Evolutionary conservation across 2,329 filamentous ascomycete genomes (phyloP).

Genomic region (Mollisiaceae sp.): DNA sequence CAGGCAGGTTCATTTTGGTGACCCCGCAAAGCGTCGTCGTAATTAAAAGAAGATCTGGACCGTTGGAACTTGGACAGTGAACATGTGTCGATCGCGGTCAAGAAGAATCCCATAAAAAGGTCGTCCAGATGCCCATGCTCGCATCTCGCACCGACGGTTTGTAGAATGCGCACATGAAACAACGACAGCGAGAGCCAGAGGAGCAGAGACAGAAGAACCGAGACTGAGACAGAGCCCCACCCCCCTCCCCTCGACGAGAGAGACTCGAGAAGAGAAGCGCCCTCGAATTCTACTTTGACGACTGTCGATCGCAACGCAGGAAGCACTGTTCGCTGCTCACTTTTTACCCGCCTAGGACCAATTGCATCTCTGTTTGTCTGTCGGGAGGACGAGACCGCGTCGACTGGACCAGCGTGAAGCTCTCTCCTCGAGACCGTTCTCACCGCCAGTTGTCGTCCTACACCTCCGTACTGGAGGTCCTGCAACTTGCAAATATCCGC

Average conservation of each 20-base stretch:
- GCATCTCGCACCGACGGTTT: not conserved
- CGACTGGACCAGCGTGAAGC: not conserved
- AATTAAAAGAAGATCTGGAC: not conserved
- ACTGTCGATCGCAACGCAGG: not conserved
- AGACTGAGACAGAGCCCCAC: no score
- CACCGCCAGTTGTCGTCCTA: not conserved
- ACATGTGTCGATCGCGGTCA: not conserved
- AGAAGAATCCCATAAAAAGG: conserved; percentile 4
- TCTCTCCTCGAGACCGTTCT: not conserved
- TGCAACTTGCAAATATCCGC: no score
- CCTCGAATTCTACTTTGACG: not conserved
- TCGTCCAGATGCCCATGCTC: not conserved
- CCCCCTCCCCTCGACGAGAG: not conserved
- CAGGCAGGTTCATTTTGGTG: not conserved
- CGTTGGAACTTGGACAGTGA: not conserved
- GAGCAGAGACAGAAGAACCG: no score
- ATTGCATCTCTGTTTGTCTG: not conserved
- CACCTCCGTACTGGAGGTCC: no score
- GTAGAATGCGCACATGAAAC: not conserved
- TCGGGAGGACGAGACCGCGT: not conserved
- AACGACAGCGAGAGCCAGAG: not conserved
- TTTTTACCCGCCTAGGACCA: not conserved
- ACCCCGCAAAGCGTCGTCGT: conserved; percentile 1
- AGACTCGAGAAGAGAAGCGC: not conserved
- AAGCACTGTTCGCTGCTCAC: not conserved